Evolutionary conservation across 257 asterid species (phyloP).

Genomic region (Nicotiana benthamiana): DNA sequence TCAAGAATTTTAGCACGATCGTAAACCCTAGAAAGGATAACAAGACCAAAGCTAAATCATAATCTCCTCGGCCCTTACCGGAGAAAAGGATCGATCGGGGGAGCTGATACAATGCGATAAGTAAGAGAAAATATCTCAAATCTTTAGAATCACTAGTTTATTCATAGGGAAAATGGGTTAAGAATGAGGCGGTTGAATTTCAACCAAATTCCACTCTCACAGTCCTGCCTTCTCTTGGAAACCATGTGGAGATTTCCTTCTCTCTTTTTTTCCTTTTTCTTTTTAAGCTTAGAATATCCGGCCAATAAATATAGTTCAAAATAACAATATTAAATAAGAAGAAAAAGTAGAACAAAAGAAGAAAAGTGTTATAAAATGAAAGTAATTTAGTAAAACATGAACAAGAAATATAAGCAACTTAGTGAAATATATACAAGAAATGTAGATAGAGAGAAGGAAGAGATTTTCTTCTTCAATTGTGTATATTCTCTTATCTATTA

Average conservation of each 20-base stretch:
- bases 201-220: not conserved
- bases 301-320: no score
- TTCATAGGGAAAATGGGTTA: not conserved
- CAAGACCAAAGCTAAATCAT: not conserved
- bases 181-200: not conserved
- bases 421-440: no score
- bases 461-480: no score
- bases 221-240: not conserved
- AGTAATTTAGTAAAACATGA: no score
- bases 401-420: no score
- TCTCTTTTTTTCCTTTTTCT: not conserved
- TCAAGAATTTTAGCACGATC: not conserved
- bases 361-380: no score
- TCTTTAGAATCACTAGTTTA: not conserved
- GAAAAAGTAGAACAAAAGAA: no score
- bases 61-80: not conserved
- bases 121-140: not conserved
- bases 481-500: no score
- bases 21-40: not conserved
- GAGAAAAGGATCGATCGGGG: not conserved
- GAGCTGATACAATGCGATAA: not conserved
- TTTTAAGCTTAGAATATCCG: no score
- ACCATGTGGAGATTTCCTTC: not conserved
- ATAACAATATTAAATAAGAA: no score
- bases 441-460: no score